A percentile compares a stretch with the other conserved stretches of the same genome.
These are phyloP conservation scores for Fusarium vanettenii DNA, from an alignment of 2,329 filamentous ascomycete genomes.

Conservation along the genomic window DNA sequence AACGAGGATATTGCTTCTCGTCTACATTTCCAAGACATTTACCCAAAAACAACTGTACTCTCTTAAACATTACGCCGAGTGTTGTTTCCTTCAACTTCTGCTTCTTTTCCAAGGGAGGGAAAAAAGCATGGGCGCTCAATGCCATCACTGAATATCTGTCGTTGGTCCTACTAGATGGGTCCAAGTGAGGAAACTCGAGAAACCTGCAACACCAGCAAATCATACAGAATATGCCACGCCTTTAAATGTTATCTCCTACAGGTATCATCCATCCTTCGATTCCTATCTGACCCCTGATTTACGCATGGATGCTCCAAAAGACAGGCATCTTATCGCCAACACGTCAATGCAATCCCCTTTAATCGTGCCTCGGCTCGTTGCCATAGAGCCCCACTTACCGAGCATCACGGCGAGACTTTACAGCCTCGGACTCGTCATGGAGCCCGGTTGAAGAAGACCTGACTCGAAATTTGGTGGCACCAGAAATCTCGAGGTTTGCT, in stretches of 20 bases:
- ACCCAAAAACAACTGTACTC: neutral
- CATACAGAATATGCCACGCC: neutral
- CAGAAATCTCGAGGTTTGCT: neutral
- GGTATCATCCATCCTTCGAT: neutral
- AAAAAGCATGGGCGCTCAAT: neutral
- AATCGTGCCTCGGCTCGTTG: slow-evolving; percentile 34
- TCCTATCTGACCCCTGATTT: neutral
- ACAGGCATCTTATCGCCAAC: neutral
- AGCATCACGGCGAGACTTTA: slow-evolving; percentile 10
- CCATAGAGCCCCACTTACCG: slow-evolving; percentile 22
- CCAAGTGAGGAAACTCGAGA: neutral
- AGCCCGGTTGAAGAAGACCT: neutral
- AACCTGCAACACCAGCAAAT: neutral
- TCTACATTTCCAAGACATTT: neutral
- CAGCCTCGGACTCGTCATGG: slow-evolving; percentile 1
- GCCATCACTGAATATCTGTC: neutral
- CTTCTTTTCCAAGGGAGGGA: neutral
- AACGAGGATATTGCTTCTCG: neutral
- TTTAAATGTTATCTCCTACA: neutral
- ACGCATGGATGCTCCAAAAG: neutral
- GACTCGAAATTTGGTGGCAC: neutral
- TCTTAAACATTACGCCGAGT: neutral
- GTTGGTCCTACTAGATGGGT: neutral
- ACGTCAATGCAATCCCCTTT: neutral
- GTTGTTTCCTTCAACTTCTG: neutral